Conservation (phyloP, 805 yeast genomes). For the Metschnikowia shivogae region DNA sequence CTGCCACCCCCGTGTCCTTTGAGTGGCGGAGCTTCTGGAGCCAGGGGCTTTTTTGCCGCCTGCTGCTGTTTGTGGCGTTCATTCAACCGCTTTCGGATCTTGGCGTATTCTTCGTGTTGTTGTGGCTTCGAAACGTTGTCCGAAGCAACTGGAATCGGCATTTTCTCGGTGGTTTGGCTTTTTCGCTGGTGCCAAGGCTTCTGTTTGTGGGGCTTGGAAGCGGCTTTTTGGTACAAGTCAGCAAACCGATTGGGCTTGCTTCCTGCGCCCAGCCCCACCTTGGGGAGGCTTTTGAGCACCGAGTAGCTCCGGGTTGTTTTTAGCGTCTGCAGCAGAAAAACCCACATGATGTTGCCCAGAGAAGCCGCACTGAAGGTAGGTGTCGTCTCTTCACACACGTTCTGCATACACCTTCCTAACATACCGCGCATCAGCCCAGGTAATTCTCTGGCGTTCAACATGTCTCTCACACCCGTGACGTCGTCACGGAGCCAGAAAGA, state of each 20-base stretch:
- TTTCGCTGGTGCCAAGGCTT: constrained; percentile 1
- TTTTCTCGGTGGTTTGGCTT: background rate
- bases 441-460: background rate
- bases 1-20: constrained; percentile 1
- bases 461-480: constrained; percentile 8
- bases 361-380: too few relatives aligned
- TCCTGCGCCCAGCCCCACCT: constrained; percentile 18
- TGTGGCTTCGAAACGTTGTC: background rate
- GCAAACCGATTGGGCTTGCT: constrained; percentile 34
- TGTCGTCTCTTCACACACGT: background rate
- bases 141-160: background rate
- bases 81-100: constrained; percentile 18
- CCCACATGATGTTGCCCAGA: too few relatives aligned
- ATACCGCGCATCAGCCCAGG: constrained; percentile 1
- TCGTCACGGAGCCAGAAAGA: constrained; percentile 18
- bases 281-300: constrained; percentile 26
- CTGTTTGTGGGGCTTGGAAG: background rate
- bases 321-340: too few relatives aligned
- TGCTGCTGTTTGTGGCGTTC: constrained; percentile 16
- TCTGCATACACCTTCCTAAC: background rate
- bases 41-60: constrained; percentile 2
- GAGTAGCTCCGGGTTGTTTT: constrained; percentile 1
- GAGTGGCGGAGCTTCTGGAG: background rate
- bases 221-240: constrained; percentile 18
- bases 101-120: constrained; percentile 14